A percentile compares a stretch with the other conserved stretches of the same genome.
Conservation (phyloP, 1,284 basidiomycete genomes). For the Leccinum huronense region DNA sequence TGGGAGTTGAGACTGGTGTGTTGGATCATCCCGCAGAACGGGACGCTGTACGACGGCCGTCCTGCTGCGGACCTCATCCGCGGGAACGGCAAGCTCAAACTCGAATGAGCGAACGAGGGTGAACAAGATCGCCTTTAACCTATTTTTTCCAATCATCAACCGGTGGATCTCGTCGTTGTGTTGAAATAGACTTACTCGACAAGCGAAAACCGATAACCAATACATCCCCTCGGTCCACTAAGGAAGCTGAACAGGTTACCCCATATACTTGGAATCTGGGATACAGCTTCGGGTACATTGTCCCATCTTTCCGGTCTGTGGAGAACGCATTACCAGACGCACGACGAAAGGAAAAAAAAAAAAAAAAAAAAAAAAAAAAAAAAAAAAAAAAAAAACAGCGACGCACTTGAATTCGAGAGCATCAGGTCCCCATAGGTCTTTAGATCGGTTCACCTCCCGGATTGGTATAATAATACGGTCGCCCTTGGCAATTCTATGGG, state of each 20-base stretch:
- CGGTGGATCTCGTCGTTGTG: background rate
- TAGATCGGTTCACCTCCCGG: slow-evolving; percentile 39
- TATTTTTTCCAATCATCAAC: background rate
- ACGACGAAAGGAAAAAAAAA: background rate
- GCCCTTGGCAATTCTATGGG: slow-evolving; percentile 38
- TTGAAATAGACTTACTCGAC: slow-evolving; percentile 47
- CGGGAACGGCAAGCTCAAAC: slow-evolving; percentile 50
- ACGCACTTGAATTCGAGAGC: slow-evolving; percentile 34
- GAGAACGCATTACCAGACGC: slow-evolving; percentile 18
- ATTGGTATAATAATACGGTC: slow-evolving; percentile 41
- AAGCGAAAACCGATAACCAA: slow-evolving; percentile 73
- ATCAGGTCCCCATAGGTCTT: slow-evolving; percentile 48
- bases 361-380: no score
- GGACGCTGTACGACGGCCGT: slow-evolving; percentile 42
- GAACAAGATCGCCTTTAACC: slow-evolving; percentile 20
- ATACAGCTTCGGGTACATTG: slow-evolving; percentile 43
- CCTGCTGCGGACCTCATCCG: slow-evolving; percentile 41
- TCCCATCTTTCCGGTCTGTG: slow-evolving; percentile 59
- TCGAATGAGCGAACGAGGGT: slow-evolving; percentile 55
- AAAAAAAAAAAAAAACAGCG: background rate
- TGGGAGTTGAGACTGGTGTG: slow-evolving; percentile 19
- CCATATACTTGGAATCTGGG: slow-evolving; percentile 57
- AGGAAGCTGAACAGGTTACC: slow-evolving; percentile 60
- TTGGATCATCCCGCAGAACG: slow-evolving; percentile 28
- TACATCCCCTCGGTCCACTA: slow-evolving; percentile 60